Evolutionary conservation across 306 rosid species (phyloP), one percentile per base, ranked within the genome.

Genomic region (Dalbergia cochinchinensis): DNA sequence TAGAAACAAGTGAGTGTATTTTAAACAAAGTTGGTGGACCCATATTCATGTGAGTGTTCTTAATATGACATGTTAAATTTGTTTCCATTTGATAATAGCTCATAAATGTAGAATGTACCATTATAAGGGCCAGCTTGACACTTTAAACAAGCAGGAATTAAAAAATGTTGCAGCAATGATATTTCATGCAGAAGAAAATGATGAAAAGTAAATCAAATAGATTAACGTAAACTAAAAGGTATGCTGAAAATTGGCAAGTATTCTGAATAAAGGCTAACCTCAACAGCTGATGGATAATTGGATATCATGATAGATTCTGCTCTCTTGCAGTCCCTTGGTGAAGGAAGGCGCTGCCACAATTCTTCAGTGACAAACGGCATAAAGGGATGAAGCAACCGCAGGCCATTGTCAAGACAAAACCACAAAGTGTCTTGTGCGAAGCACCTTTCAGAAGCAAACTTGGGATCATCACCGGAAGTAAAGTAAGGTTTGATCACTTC

Each of bases 271-370:
- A 87, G 7, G 7, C 94, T 74, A 72, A 95, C 99, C 97, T 93
- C 98, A n/a, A 83, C 72, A 11, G 74, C 42, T 14, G 92, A 85
- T 61, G 99, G 99, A 83, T 93, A 95, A 76, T 86, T 68, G 8
- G 87, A 84, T 81, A 85, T 89, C 99, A 95, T 90, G 73, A 95
- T 95, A 57, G 98, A 95, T 74, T 87, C 88, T 78, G 81, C 81
- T 77, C 90, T 84, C 65, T 82, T 53, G 60, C 83, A 53, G 71
- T 88, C 94, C 75, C 14, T 74, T 41, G 96, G 79, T 19, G 84
- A 89, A 80, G 99, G 99, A 84, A 95, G 97, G 51, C 99, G 99
- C 87, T 95, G 99, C 98, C 98, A 95, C 76, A 93, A 81, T 85
- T 95, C 99, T 87, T 95, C 99, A 41, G 98, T 93, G 64, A 93